Evolutionary conservation across 768 basidiomycete genomes (phyloP), one percentile per base, ranked within the genome.

Genomic region (Xerocomus brunneocitrinus): DNA sequence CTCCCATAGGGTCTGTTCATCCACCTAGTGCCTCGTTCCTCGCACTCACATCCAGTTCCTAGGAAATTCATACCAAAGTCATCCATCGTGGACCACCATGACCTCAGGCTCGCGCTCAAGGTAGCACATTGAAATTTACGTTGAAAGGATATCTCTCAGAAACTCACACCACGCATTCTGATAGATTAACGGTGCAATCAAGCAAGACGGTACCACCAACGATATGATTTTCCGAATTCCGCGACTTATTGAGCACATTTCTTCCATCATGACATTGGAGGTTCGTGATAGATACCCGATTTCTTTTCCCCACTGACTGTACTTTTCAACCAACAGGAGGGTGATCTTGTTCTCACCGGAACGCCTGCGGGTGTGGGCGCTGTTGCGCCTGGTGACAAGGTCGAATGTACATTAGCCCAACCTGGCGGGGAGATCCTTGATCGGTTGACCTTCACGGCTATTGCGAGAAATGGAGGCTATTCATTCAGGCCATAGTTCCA

Each of bases 201-300:
- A 89, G 66, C 97, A 99, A 70, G 77, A 89, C 52, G 95, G 93
- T 3, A 83, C 78, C 25, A 94, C 95, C 5, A 69, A 74, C 13
- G 87, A 95, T 67, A 97, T 98, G 94, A 88, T 97, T 41, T 95
- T 95, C 76, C 79, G 78, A 30, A 93, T 98, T 35, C 92, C 94
- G 1, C 77, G 82, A 22, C 77, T 98, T 47, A 87, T 98, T 58
- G 83, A 89, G 58, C 94, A 95, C 64, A 79, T 95, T 51, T 95
- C 94, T 2, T 89, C 91, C 4, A 95, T 99, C 70, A 97, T 98
- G 94, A 86, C 87, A 0, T 79, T 99, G n/a, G 93, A 97, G 79
- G 94, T 89, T 14, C 44, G 75, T 62, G 43, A 31, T 16, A 7
- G 28, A 24, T 30, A 10, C 8, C n/a, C 7, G 24, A 35, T 13